These are phyloP conservation scores for Spathaspora gorwiae DNA, from an alignment of 805 yeast genomes.

Conservation along the genomic window DNA sequence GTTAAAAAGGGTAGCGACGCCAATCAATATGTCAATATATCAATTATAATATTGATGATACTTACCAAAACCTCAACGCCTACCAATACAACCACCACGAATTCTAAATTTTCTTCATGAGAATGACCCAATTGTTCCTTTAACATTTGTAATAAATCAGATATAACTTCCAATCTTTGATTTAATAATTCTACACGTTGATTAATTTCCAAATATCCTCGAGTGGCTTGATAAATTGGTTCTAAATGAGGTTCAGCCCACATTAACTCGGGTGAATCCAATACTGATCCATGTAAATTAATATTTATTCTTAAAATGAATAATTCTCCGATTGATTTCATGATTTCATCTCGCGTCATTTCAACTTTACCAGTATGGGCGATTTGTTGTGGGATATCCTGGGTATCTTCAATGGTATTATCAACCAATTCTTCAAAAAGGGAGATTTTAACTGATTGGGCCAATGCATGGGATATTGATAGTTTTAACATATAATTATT, in stretches of 20 bases:
- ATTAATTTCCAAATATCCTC: conserved; percentile 92
- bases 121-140: conserved; percentile 96
- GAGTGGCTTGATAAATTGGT: conserved; percentile 94
- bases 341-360: conserved; percentile 89
- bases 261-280: conserved; percentile 97
- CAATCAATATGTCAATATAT: conserved; percentile 35
- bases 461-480: conserved; percentile 91
- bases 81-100: conserved; percentile 83
- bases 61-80: conserved; percentile 92
- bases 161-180: conserved; percentile 88
- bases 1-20: neutral
- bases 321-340: conserved; percentile 95
- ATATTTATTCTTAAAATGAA: conserved; percentile 82
- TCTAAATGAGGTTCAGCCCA: conserved; percentile 98
- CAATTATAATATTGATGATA: conserved; percentile 69
- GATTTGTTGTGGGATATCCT: conserved; percentile 93
- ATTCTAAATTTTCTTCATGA: conserved; percentile 85
- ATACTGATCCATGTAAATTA: conserved; percentile 78
- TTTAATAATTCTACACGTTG: conserved; percentile 87
- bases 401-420: conserved; percentile 95
- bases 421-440: conserved; percentile 93
- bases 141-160: conserved; percentile 90
- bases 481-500: conserved; percentile 86
- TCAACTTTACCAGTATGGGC: conserved; percentile 93
- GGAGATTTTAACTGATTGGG: conserved; percentile 93